Percentiles rank a stretch among this genome's conserved stretches.
These are phyloP conservation scores for Hymenoscyphus fraxineus DNA, from an alignment of 2,329 filamentous ascomycete genomes.

Conservation along the genomic window DNA sequence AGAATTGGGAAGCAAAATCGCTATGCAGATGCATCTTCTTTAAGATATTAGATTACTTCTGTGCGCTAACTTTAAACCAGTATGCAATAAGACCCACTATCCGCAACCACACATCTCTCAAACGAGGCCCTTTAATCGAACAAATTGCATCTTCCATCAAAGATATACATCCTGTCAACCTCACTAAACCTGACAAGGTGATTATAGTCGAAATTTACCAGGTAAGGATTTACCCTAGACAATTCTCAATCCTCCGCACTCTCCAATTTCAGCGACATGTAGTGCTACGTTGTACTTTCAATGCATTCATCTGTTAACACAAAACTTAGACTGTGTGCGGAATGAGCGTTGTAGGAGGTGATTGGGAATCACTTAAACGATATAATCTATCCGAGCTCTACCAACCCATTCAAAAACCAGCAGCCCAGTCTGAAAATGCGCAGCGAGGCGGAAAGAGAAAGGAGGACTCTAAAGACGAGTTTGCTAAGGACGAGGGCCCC, in stretches of 20 bases:
- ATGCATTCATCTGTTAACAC: constrained; percentile 18
- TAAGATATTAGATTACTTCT: constrained; percentile 10
- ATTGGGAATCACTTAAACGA: constrained; percentile 71
- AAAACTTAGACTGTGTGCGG: constrained; percentile 63
- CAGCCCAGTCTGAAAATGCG: constrained; percentile 15
- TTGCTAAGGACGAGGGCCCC: too few species aligned
- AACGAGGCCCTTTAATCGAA: constrained; percentile 66
- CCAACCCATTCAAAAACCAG: constrained; percentile 30
- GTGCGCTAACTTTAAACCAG: constrained; percentile 40
- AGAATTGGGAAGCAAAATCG: background rate
- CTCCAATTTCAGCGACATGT: constrained; percentile 7
- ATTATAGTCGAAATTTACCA: constrained; percentile 78
- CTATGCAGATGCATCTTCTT: constrained; percentile 1
- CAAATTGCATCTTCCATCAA: constrained; percentile 52
- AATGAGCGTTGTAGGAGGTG: constrained; percentile 68
- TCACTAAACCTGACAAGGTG: constrained; percentile 73
- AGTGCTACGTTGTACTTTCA: constrained; percentile 20
- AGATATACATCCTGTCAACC: constrained; percentile 68
- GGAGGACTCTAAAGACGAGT: constrained; percentile 16
- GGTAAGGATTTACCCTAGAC: constrained; percentile 44
- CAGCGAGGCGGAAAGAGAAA: constrained; percentile 26
- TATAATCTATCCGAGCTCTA: constrained; percentile 78
- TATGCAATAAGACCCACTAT: constrained; percentile 82
- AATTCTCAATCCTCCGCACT: background rate
- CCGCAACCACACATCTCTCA: constrained; percentile 67